A percentile compares a stretch with the other conserved stretches of the same genome.
phyloP scores from a whole-genome alignment of 768 basidiomycete species.

The Scleroderma bovista region DNA sequence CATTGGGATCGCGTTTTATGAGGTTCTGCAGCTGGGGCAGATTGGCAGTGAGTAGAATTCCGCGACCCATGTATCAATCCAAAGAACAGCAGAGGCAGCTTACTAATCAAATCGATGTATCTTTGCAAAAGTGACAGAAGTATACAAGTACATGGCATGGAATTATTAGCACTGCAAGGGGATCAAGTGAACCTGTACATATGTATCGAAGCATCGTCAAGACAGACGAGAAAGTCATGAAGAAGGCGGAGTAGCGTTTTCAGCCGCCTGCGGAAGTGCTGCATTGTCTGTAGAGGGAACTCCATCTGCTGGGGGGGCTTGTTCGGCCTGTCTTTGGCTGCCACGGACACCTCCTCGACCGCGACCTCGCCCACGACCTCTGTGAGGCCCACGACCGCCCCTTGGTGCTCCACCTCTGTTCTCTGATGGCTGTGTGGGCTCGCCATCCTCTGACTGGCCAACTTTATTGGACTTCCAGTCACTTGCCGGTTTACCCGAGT shows the following conservation, averaged over 20 bases:
- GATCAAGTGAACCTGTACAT: too few species aligned
- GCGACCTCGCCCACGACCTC: conserved; percentile 35
- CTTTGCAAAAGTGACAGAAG: too few species aligned
- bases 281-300: too few species aligned
- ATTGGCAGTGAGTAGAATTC: conserved; percentile 78
- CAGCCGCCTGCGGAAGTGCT: too few species aligned
- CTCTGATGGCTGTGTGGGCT: conserved; percentile 5
- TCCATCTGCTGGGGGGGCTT: not conserved
- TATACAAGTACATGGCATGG: too few species aligned
- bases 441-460: conserved; percentile 2
- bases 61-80: conserved; percentile 44
- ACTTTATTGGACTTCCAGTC: conserved; percentile 10
- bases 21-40: conserved; percentile 95
- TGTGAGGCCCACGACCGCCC: conserved; percentile 24
- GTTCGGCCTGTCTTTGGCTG: not conserved
- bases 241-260: not conserved
- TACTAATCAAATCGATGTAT: too few species aligned
- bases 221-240: not conserved
- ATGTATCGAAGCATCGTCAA: not conserved
- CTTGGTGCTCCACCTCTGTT: conserved; percentile 18
- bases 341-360: conserved; percentile 6
- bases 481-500: conserved; percentile 51
- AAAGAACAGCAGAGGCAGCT: too few species aligned
- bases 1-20: conserved; percentile 87
- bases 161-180: too few species aligned